Percentiles rank a stretch among this genome's conserved stretches.
Evolutionary conservation across 106 monocot species (phyloP).

Genomic region (Allium fistulosum): DNA sequence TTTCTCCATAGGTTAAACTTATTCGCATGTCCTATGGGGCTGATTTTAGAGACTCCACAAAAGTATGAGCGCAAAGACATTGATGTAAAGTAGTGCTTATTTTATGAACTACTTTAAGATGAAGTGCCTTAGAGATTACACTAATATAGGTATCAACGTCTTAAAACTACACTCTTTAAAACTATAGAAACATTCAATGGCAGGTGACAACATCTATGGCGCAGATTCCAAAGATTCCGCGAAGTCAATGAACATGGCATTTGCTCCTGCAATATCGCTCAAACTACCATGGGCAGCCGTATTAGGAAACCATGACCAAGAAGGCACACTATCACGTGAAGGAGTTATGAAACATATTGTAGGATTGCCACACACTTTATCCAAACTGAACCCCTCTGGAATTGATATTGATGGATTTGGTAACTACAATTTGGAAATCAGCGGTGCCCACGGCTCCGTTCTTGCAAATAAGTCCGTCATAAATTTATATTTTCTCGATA

Average conservation of each 20-base stretch:
- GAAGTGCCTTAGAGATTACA: too few species aligned
- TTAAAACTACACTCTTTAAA: too few species aligned
- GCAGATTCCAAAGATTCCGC: conserved; percentile 53
- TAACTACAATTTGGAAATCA: conserved; percentile 73
- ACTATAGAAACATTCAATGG: too few species aligned
- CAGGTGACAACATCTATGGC: conserved; percentile 95
- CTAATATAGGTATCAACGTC: too few species aligned
- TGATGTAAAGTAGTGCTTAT: too few species aligned
- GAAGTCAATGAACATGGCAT: conserved; percentile 64
- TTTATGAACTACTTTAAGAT: too few species aligned
- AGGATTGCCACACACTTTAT: conserved; percentile 51
- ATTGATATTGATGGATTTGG: conserved; percentile 80
- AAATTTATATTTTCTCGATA: conserved; percentile 88
- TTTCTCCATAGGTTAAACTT: too few species aligned
- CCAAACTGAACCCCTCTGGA: conserved; percentile 54
- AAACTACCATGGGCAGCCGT: conserved; percentile 92
- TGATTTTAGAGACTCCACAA: too few species aligned
- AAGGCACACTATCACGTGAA: conserved; percentile 60
- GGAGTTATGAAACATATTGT: conserved; percentile 67
- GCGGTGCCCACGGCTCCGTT: conserved; percentile 39
- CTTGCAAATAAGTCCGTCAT: conserved; percentile 71
- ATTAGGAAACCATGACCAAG: conserved; percentile 94
- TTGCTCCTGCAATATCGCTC: conserved; percentile 49
- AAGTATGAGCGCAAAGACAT: too few species aligned
- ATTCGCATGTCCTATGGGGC: too few species aligned